Conservation (phyloP, 23 red algal species). For the Gracilaria domingensis region DNA sequence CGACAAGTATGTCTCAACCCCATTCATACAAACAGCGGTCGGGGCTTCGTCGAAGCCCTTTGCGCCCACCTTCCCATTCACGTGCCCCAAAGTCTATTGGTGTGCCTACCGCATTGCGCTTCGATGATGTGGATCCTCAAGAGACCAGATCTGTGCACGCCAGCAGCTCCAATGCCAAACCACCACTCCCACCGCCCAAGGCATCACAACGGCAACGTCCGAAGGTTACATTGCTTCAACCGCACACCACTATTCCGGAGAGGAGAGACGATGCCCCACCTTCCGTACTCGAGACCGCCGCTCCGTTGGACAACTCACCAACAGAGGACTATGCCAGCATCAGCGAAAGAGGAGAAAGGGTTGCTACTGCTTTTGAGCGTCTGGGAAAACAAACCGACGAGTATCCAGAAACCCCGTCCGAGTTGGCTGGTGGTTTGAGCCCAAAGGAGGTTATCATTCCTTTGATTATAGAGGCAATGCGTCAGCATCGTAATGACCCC, state of each 20-base stretch:
- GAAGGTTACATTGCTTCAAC: background rate
- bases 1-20: conserved; percentile 16
- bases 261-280: conserved; percentile 2
- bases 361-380: conserved; percentile 52
- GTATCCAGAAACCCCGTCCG: conserved; percentile 11
- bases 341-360: conserved; percentile 25
- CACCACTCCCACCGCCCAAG: conserved; percentile 24
- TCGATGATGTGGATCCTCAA: conserved; percentile 3
- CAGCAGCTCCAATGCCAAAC: conserved; percentile 8
- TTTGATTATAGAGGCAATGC: conserved; percentile 67
- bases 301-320: conserved; percentile 38
- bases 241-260: background rate
- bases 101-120: conserved; percentile 18
- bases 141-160: background rate
- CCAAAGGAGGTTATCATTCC: conserved; percentile 63
- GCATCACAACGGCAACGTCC: conserved; percentile 1
- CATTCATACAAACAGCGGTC: conserved; percentile 5
- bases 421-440: conserved; percentile 30
- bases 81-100: conserved; percentile 15
- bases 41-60: background rate
- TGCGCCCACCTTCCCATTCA: background rate
- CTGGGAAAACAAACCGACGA: conserved; percentile 44
- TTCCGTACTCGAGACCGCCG: background rate
- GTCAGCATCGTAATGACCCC: conserved; percentile 62
- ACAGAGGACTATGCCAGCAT: conserved; percentile 51